phyloP scores from a whole-genome alignment of 2,329 filamentous ascomycete species.

The Dothidotthia symphoricarpi region DNA sequence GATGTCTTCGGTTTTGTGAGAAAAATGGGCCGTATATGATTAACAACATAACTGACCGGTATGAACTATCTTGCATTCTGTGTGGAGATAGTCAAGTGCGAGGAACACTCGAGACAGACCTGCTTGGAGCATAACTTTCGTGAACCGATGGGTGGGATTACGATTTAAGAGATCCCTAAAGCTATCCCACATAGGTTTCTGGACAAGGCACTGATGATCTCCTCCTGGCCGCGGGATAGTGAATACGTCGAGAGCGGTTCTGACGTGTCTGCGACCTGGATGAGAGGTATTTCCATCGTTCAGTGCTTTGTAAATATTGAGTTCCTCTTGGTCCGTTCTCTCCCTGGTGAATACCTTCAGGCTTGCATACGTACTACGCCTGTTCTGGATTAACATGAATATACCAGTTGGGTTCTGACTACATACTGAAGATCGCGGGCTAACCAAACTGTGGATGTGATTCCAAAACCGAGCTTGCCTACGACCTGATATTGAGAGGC shows the following conservation, averaged over 20 bases:
- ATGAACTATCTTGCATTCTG: slow-evolving; percentile 47
- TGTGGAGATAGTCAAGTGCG: slow-evolving; percentile 46
- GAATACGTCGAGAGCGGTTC: slow-evolving; percentile 36
- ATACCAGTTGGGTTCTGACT: background rate
- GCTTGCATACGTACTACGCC: slow-evolving; percentile 7
- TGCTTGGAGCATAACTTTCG: slow-evolving; percentile 40
- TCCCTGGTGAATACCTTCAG: slow-evolving; percentile 11
- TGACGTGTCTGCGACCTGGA: slow-evolving; percentile 30
- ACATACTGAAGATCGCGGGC: slow-evolving; percentile 13
- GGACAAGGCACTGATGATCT: slow-evolving; percentile 41
- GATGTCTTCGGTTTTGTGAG: slow-evolving; percentile 37
- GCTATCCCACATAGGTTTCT: slow-evolving; percentile 45
- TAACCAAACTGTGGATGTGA: slow-evolving; percentile 15
- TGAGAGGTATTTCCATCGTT: slow-evolving; percentile 18
- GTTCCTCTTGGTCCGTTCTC: slow-evolving; percentile 5
- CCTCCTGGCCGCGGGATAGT: slow-evolving; percentile 28
- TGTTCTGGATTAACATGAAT: slow-evolving; percentile 1
- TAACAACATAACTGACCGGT: slow-evolving; percentile 36
- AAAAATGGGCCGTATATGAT: no score
- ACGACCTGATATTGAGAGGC: slow-evolving; percentile 14
- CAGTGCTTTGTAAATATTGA: slow-evolving; percentile 8
- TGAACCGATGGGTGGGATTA: slow-evolving; percentile 41
- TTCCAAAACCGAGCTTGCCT: slow-evolving; percentile 15
- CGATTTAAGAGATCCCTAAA: slow-evolving; percentile 41
- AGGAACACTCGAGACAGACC: slow-evolving; percentile 42